Evolutionary conservation across 208 protist species (phyloP).

Genomic region (Trypanosoma theileri): DNA sequence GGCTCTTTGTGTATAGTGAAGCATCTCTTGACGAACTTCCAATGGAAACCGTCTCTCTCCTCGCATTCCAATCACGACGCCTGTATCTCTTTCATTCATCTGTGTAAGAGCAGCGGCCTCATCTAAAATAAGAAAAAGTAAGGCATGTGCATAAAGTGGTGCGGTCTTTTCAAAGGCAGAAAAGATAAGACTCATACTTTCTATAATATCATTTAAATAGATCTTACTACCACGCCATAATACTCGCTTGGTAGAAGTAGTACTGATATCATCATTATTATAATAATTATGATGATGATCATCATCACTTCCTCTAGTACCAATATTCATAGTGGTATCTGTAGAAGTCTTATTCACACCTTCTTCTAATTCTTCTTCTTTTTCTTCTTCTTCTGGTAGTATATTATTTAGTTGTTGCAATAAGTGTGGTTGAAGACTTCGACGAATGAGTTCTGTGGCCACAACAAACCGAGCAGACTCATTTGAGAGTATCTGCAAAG

Average conservation of each 20-base stretch:
- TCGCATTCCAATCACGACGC: no score
- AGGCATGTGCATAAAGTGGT: conserved; percentile 30
- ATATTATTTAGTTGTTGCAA: conserved; percentile 8
- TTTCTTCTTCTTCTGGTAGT: background rate
- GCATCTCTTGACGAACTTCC: conserved; percentile 3
- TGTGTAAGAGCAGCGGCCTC: conserved; percentile 10
- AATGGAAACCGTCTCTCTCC: background rate
- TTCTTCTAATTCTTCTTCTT: background rate
- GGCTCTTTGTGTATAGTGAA: conserved; percentile 8
- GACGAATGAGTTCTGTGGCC: conserved; percentile 44
- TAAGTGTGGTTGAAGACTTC: conserved; percentile 32
- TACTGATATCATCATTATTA: background rate
- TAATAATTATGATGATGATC: background rate
- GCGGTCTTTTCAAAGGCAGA: conserved; percentile 30
- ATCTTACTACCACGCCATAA: conserved; percentile 18
- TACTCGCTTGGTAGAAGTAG: no score
- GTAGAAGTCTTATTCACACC: background rate
- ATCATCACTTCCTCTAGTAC: no score
- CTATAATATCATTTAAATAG: conserved; percentile 41
- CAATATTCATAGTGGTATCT: no score
- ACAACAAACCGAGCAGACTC: conserved; percentile 38
- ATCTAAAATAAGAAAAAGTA: conserved; percentile 55
- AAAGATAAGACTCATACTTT: conserved; percentile 35
- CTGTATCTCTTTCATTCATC: background rate
- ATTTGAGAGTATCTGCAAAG: conserved; percentile 22